Base-by-base conservation (phyloP, 108 stramenopile species). In the Nitzschia sp. region DNA sequence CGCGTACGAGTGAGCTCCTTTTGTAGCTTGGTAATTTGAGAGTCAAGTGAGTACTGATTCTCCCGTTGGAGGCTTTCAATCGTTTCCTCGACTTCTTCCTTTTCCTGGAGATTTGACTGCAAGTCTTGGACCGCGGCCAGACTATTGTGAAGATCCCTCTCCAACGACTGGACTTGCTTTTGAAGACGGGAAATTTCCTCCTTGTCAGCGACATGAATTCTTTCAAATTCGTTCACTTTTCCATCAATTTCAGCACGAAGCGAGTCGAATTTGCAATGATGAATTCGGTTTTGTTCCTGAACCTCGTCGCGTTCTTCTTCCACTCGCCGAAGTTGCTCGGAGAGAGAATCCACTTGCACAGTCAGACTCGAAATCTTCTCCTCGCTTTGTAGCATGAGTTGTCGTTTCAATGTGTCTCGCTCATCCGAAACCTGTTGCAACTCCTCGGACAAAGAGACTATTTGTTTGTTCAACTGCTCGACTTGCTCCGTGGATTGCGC, bases 21-120 rank as follows among this genome's bases (percentile, higher is more conserved):
- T 36, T 77, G 56, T 34, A 77, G 69, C 41, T 66, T 53, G 28
- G 57, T 71, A 29, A 71, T 67, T 27, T 72, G 70, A 35, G 70
- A 29, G 21, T 62, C 58, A 4, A 71, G 38, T 6, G 60, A 52
- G 28, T 71, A 34, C n/a, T 60, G 34, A 41, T 71, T 71, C 33
- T 71, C n/a, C 17, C 60, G 59, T 50, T 59, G 52, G 15, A 62
- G 35, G 16, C 55, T 29, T 41, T 54, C 68, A 19, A 58, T 45
- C 30, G 68, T 69, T 3, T 23, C 36, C 58, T 58, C 68, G 8
- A 58, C 46, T 47, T 53, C 48, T 46, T 63, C 54, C 48, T 59
- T 55, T 16, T 55, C 28, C 32, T 66, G 50, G n/a, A 74, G 36
- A 28, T 11, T 50, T 11, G 48, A 13, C 8, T 21, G 15, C 11